Evolutionary conservation across 352 stramenopile genomes (phyloP).

Genomic region (Phytophthora kernoviae): DNA sequence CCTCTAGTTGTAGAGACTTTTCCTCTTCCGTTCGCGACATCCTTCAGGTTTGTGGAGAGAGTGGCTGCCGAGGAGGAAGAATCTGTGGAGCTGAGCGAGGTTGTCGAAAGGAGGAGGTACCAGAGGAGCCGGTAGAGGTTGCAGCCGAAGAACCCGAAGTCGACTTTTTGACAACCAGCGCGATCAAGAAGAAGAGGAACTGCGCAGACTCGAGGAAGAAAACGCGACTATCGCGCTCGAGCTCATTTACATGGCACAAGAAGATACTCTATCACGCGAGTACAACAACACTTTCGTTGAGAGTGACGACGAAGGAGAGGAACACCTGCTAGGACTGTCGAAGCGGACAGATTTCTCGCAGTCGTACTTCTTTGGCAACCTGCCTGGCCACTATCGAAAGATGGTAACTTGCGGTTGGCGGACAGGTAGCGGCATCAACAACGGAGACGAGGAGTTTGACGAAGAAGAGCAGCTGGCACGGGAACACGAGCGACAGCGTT

Average conservation of each 20-base stretch:
- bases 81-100: constrained; percentile 8
- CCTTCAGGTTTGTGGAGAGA: constrained; percentile 41
- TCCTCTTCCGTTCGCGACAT: constrained; percentile 26
- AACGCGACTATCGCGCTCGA: constrained; percentile 26
- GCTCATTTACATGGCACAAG: constrained; percentile 31
- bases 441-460: constrained; percentile 76
- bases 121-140: constrained; percentile 9
- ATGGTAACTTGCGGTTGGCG: constrained; percentile 52
- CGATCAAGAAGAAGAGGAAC: constrained; percentile 32
- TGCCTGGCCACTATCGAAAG: constrained; percentile 50
- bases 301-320: constrained; percentile 63
- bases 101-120: constrained; percentile 13
- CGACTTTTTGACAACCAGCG: constrained; percentile 16
- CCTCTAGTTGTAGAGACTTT: constrained; percentile 55
- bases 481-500: constrained; percentile 59
- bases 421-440: constrained; percentile 65
- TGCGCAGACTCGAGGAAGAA: constrained; percentile 20
- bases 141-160: constrained; percentile 7
- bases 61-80: constrained; percentile 15
- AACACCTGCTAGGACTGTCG: constrained; percentile 37
- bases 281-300: constrained; percentile 37
- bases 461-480: constrained; percentile 67
- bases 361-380: constrained; percentile 77
- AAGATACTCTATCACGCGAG: constrained; percentile 33
- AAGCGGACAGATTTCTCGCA: constrained; percentile 71